These are phyloP conservation scores for Patellaria atrata DNA, from an alignment of 495 filamentous ascomycete genomes.

Conservation along the genomic window DNA sequence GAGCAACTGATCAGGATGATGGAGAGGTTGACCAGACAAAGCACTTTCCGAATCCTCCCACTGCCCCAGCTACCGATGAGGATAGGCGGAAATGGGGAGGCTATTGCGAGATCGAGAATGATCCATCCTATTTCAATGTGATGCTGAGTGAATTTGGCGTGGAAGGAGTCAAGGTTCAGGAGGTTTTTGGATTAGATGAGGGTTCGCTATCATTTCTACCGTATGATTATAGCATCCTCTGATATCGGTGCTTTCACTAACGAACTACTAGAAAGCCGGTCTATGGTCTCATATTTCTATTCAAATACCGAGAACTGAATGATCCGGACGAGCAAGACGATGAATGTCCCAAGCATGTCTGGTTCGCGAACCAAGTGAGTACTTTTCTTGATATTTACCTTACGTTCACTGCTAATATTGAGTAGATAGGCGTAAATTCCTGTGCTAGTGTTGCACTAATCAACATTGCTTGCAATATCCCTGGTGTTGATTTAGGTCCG, in stretches of 20 bases:
- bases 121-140: conserved; percentile 78
- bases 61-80: conserved; percentile 26
- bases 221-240: conserved; percentile 27
- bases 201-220: conserved; percentile 49
- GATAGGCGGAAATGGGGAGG: conserved; percentile 49
- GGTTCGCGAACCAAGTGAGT: conserved; percentile 87
- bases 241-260: conserved; percentile 7
- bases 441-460: conserved; percentile 81
- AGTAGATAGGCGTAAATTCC: conserved; percentile 64
- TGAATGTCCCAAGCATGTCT: conserved; percentile 53
- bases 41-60: conserved; percentile 21
- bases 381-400: too few species aligned
- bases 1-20: too few species aligned
- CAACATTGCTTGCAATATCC: conserved; percentile 81
- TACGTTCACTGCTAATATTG: too few species aligned
- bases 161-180: conserved; percentile 55
- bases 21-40: conserved; percentile 7
- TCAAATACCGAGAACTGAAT: conserved; percentile 51
- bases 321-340: conserved; percentile 41
- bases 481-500: conserved; percentile 46
- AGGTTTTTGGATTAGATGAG: conserved; percentile 62
- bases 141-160: conserved; percentile 71
- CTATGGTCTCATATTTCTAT: conserved; percentile 74
- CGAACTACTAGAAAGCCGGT: conserved; percentile 45
- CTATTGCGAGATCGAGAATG: conserved; percentile 82